Percentiles rank a stretch among this genome's conserved stretches.
phyloP scores from a whole-genome alignment of 2,329 filamentous ascomycete species.

The Colletotrichum brevisporum region DNA sequence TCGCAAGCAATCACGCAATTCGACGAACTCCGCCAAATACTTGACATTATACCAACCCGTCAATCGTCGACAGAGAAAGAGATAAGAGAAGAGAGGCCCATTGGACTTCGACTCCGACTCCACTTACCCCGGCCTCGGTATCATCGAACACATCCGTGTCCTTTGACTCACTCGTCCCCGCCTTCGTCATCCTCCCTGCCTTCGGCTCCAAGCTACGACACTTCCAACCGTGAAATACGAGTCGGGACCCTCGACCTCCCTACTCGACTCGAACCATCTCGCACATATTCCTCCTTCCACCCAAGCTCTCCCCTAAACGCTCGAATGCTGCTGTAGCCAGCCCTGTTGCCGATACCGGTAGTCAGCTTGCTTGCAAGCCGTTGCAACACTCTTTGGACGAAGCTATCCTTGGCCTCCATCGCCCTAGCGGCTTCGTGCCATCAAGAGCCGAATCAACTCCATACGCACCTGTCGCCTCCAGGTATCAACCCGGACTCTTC shows the following conservation, averaged over 20 bases:
- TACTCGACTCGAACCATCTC: constrained; percentile 14
- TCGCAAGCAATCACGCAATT: constrained; percentile 40
- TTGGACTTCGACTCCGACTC: constrained; percentile 23
- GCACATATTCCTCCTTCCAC: constrained; percentile 18
- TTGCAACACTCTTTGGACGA: constrained; percentile 35
- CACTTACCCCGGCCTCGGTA: constrained; percentile 14
- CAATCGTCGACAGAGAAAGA: constrained; percentile 37
- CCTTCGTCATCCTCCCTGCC: constrained; percentile 25
- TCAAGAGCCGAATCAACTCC: constrained; percentile 13
- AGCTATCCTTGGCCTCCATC: constrained; percentile 27
- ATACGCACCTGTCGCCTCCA: constrained; percentile 3
- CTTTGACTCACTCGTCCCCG: constrained; percentile 40
- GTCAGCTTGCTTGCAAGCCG: constrained; percentile 43
- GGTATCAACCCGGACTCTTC: neutral
- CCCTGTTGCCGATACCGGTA: constrained; percentile 40
- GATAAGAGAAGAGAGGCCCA: constrained; percentile 39
- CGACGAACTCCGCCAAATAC: constrained; percentile 26
- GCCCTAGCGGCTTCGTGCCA: constrained; percentile 28
- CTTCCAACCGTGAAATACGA: constrained; percentile 16
- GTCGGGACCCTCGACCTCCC: constrained; percentile 2
- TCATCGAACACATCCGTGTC: constrained; percentile 25
- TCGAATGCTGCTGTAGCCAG: constrained; percentile 41
- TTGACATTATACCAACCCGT: constrained; percentile 17
- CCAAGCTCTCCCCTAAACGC: constrained; percentile 10
- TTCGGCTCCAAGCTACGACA: constrained; percentile 20